These are phyloP conservation scores for Dactylis glomerata DNA, from an alignment of 176 grass and related monocot genomes.

Conservation along the genomic window DNA sequence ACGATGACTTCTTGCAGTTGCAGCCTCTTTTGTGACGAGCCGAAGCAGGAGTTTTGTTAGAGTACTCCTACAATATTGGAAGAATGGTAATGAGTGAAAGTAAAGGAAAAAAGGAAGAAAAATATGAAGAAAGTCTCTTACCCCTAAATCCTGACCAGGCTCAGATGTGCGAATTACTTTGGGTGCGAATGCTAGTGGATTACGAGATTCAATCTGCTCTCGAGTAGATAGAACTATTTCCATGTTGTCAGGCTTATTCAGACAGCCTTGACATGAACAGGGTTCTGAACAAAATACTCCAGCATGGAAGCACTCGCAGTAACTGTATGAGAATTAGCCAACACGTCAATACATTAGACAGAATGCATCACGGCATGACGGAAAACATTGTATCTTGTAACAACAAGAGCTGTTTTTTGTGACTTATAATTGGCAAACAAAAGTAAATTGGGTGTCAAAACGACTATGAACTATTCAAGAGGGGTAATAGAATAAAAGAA, in stretches of 20 bases:
- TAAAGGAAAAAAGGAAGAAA: conserved; percentile 14
- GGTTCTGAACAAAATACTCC: conserved; percentile 98
- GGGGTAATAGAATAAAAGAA: not conserved
- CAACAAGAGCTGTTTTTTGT: conserved; percentile 2
- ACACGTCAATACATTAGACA: not conserved
- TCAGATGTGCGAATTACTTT: conserved; percentile 90
- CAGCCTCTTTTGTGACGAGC: conserved; percentile 96
- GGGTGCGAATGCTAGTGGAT: conserved; percentile 98
- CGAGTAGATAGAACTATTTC: conserved; percentile 83
- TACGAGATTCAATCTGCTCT: conserved; percentile 92
- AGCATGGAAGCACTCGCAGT: conserved; percentile 97
- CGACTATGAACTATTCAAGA: not conserved
- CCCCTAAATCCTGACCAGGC: conserved; percentile 59
- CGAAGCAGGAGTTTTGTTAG: conserved; percentile 94
- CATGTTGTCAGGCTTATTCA: conserved; percentile 74
- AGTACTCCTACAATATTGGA: conserved; percentile 53
- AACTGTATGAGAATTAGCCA: conserved; percentile 52
- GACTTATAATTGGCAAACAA: not conserved
- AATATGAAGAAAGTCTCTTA: conserved; percentile 36
- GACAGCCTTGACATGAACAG: conserved; percentile 83
- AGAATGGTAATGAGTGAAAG: conserved; percentile 29
- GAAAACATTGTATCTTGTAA: not conserved
- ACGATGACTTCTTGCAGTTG: conserved; percentile 97
- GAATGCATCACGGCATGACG: conserved; percentile 3
- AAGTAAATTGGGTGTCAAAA: not conserved